phyloP scores from a whole-genome alignment of 2,329 filamentous ascomycete species.

The Fusarium floridanum region DNA sequence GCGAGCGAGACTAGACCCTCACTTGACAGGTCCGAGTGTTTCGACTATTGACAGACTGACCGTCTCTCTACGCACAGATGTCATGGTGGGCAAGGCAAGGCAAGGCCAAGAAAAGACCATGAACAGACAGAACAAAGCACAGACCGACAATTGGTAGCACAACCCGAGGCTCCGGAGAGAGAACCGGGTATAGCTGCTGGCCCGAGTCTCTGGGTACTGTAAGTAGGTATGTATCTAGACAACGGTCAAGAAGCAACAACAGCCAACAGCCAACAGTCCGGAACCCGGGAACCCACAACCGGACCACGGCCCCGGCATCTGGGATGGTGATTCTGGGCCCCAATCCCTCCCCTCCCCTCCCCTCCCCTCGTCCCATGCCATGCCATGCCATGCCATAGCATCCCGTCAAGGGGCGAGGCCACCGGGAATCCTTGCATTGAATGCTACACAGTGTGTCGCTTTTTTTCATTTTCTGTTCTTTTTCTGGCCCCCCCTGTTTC shows the following conservation, averaged over 20 bases:
- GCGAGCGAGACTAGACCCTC: neutral
- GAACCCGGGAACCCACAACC: slow-evolving; percentile 9
- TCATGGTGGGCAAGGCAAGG: neutral
- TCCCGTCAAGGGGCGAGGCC: neutral
- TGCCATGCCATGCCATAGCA: slow-evolving; percentile 23
- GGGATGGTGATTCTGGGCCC: neutral
- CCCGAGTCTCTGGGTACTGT: neutral
- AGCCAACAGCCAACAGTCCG: slow-evolving; percentile 4
- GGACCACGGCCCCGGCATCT: slow-evolving; percentile 30
- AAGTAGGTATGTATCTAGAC: neutral
- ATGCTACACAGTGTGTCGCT: slow-evolving; percentile 34
- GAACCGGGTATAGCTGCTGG: neutral
- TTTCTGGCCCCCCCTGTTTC: neutral
- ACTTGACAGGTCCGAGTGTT: slow-evolving; percentile 2
- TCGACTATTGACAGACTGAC: neutral
- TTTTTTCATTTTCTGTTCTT: neutral
- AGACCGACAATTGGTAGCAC: slow-evolving; percentile 20
- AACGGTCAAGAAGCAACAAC: neutral
- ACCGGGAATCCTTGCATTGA: neutral
- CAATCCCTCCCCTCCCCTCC: no score
- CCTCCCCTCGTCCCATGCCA: slow-evolving; percentile 20
- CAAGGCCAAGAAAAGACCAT: neutral
- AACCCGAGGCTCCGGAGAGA: slow-evolving; percentile 3
- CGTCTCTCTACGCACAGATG: slow-evolving; percentile 12
- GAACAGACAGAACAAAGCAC: slow-evolving; percentile 20